Evolutionary conservation across 768 basidiomycete species (phyloP).

Genomic region (Mycena latifolia): DNA sequence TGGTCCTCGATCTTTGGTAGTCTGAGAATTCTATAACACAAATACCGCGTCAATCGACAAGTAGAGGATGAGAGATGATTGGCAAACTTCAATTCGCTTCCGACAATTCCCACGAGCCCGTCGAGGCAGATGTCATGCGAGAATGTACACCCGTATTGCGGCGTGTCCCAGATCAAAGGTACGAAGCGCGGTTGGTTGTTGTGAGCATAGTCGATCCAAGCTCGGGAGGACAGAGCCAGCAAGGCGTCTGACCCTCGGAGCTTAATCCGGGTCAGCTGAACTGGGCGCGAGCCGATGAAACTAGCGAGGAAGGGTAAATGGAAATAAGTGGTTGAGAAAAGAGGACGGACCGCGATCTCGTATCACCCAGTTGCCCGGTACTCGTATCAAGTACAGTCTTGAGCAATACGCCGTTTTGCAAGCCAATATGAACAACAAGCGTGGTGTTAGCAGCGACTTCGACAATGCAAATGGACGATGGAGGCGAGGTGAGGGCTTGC

Average conservation of each 20-base stretch:
- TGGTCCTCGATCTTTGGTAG: constrained; percentile 93
- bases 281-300: constrained; percentile 7
- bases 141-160: constrained; percentile 10
- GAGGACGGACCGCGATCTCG: constrained; percentile 83
- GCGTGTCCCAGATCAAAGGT: background rate
- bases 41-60: too few relatives aligned
- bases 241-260: background rate
- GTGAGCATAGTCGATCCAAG: constrained; percentile 1
- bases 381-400: constrained; percentile 95
- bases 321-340: background rate
- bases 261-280: background rate
- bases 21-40: constrained; percentile 83
- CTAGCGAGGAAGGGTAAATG: background rate
- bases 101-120: background rate
- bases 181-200: constrained; percentile 3
- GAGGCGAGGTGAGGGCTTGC: constrained; percentile 95
- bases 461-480: constrained; percentile 95
- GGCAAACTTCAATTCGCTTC: background rate
- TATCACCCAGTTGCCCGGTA: constrained; percentile 95
- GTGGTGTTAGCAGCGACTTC: constrained; percentile 97
- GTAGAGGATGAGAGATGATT: too few relatives aligned
- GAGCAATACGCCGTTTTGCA: constrained; percentile 94
- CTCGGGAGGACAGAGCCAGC: background rate
- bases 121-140: background rate
- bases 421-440: constrained; percentile 96